Evolutionary conservation across 345 rosid genomes (phyloP), one percentile per base, ranked within the genome.

Genomic region (Anacardium occidentale): DNA sequence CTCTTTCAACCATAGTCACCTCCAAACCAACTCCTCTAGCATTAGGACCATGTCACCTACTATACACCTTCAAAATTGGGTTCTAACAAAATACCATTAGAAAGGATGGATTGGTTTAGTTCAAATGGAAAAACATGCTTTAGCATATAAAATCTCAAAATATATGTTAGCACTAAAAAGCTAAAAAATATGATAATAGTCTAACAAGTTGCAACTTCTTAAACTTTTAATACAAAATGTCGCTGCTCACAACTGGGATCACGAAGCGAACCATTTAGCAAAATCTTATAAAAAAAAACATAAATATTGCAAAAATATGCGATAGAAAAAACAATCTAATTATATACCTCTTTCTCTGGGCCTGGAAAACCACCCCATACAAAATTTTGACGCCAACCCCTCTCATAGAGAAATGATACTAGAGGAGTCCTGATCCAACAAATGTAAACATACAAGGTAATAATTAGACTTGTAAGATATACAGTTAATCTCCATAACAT

Each of bases 341-440:
- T 45, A 37, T 37, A 37, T 37, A 90, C 98, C 97, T 90, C 97
- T 77, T 89, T 86, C 83, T 90, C 96, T 13, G 86, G 93, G 65
- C 97, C 96, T 34, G 97, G 98, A 73, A 85, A 91, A 44, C 98
- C 96, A 65, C 85, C 91, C 88, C 83, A 79, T 20, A 80, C 17
- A 68, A 91, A 91, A 66, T 79, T 86, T 79, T 94, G 98, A 73
- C 96, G 92, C 98, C 98, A 94, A 64, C 98, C 98, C 71, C 97
- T 85, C 82, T 94, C 98, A 44, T 94, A 94, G 70, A 91, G 82
- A 78, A 83, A 91, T 2, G 97, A 88, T 58, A 94, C 82, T 76
- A 91, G 45, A 1, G 85, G 92, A 72, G 73, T 40, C 83, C 98
- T 91, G 77, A 66, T 71, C 51, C 76, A 64, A 78, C 52, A 76